phyloP scores from a whole-genome alignment of 2,329 filamentous ascomycete genomes.

The Fusarium xylarioides region DNA sequence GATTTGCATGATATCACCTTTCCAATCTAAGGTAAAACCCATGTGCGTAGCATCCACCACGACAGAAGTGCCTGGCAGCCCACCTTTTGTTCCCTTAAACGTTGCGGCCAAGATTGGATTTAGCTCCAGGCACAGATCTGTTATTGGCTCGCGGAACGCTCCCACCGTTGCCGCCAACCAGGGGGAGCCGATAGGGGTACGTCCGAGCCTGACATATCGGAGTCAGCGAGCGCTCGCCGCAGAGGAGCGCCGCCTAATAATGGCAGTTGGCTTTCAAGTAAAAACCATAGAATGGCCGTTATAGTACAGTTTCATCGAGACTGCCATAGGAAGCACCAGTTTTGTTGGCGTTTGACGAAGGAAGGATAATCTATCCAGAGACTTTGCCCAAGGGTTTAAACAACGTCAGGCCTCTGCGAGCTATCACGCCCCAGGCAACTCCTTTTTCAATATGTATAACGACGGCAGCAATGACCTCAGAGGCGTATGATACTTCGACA shows the following conservation, averaged over 20 bases:
- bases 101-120: constrained; percentile 25
- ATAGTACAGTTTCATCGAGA: not conserved
- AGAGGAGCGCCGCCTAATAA: constrained; percentile 13
- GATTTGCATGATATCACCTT: constrained; percentile 42
- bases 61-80: constrained; percentile 11
- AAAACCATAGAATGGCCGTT: not conserved
- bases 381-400: not conserved
- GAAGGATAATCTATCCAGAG: not conserved
- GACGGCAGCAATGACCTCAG: not conserved
- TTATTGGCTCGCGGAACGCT: constrained; percentile 52
- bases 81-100: constrained; percentile 24
- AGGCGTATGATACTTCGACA: not conserved
- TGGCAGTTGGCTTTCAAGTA: not conserved
- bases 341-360: not conserved
- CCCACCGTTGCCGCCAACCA: constrained; percentile 18
- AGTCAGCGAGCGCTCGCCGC: constrained; percentile 18
- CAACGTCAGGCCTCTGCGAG: not conserved
- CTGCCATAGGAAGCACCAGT: not conserved
- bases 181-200: constrained; percentile 21
- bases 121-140: constrained; percentile 52
- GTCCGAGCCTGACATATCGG: constrained; percentile 7
- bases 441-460: not conserved
- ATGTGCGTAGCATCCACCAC: constrained; percentile 15
- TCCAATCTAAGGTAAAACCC: constrained; percentile 24
- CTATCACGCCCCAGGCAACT: not conserved